Evolutionary conservation across 2,329 filamentous ascomycete species (phyloP).

Genomic region (Tricladium varicosporioides): DNA sequence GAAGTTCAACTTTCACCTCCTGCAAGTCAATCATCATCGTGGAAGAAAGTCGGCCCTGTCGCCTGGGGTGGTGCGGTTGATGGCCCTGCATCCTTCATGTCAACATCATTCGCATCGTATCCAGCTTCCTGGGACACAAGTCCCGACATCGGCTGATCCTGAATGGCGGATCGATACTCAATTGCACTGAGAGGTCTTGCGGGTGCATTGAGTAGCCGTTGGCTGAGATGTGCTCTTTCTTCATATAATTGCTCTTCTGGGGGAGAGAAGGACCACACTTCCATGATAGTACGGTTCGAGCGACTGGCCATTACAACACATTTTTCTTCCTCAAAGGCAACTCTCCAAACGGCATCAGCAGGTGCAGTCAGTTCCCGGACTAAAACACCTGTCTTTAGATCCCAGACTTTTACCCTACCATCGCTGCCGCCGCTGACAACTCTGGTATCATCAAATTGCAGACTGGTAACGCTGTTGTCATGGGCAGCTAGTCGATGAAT

Average conservation of each 20-base stretch:
- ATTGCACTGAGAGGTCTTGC: conserved; percentile 32
- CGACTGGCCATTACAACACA: conserved; percentile 92
- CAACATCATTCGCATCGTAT: conserved; percentile 26
- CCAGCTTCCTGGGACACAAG: conserved; percentile 17
- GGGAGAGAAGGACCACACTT: conserved; percentile 93
- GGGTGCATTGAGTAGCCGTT: conserved; percentile 22
- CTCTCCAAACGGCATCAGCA: conserved; percentile 94
- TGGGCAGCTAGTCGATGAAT: conserved; percentile 95
- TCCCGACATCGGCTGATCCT: conserved; percentile 31
- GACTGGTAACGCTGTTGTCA: conserved; percentile 95
- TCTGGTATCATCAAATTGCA: conserved; percentile 94
- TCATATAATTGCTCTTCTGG: conserved; percentile 63
- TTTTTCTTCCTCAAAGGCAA: conserved; percentile 98
- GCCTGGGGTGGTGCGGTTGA: conserved; percentile 30
- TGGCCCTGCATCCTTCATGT: conserved; percentile 31
- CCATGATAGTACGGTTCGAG: conserved; percentile 88
- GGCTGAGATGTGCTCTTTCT: conserved; percentile 33
- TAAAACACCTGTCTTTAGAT: conserved; percentile 84
- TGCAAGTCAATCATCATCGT: conserved; percentile 27
- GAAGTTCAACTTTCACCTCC: background rate
- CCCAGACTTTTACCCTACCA: conserved; percentile 98
- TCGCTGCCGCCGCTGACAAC: conserved; percentile 96
- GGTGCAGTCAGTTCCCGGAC: conserved; percentile 89
- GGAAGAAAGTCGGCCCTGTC: conserved; percentile 32
- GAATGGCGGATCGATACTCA: conserved; percentile 27